Base-by-base conservation (phyloP, 345 rosid species). In the Euphorbia tirucalli region DNA sequence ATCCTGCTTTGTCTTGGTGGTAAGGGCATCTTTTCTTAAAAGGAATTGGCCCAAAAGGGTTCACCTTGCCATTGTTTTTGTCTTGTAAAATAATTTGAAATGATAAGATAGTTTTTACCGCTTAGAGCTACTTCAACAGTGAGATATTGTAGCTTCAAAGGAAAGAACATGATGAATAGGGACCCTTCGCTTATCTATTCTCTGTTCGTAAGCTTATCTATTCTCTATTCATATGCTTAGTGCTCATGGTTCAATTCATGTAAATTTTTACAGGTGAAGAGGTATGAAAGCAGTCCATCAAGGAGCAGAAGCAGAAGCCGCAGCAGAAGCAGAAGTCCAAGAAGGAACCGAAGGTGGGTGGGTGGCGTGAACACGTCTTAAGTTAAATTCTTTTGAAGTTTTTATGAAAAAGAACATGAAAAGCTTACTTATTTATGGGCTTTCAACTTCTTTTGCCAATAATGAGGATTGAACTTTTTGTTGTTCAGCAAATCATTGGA, bases 261-360 rank as follows among this genome's bases (percentile, higher is more conserved):
- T 71, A 22, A 14, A 65, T 44, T 76, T 58, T 44, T 66, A 65
- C 72, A 93, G 98, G 98, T 93, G 78, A 93, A 74, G 82, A 87
- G 72, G 50, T 80, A 87, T 66, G 89, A 89, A 41, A 69, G 82
- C 61, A 81, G 88, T 60, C 96, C 79, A 30, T 90, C 96, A 13
- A 89, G 85, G 78, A 85, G 88, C 72, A 70, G 73, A 35, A 87
- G 91, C 60, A 61, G 92, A 74, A 91, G 97, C 81, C 82, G 80
- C 37, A 87, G 88, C 62, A 64, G 87, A 27, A 86, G 87, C 84
- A 81, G 84, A 77, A 90, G 94, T 39, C 72, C 61, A 14, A 81
- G 90, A 77, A 88, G 90, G 81, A 81, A 80, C 28, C 66, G 81
- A 64, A 91, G 90, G 97, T 85, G 25, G 44, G 2, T 18, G 60